Conservation (phyloP, 2,329 filamentous ascomycete species). For the Blastomyces gilchristii region DNA sequence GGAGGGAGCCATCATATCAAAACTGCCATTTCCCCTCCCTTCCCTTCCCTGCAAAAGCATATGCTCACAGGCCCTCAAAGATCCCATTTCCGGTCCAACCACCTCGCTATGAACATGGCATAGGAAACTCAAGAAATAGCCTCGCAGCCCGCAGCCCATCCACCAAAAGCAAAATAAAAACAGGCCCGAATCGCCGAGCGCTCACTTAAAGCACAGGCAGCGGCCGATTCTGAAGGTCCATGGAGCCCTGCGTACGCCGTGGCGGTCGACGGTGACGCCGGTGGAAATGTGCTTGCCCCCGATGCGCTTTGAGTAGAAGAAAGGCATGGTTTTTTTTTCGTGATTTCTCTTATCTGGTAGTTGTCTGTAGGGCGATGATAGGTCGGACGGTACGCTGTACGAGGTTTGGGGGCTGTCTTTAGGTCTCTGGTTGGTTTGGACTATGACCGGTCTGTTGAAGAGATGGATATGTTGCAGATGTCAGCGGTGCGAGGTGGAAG, state of each 20-base stretch:
- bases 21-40: background rate
- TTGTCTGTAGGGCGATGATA: background rate
- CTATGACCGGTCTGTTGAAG: background rate
- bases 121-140: background rate
- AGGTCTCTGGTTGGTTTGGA: background rate
- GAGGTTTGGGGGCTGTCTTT: background rate
- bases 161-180: background rate
- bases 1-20: background rate
- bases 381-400: background rate
- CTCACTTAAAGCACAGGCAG: conserved; percentile 45
- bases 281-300: conserved; percentile 35
- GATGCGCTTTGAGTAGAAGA: conserved; percentile 30
- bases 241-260: conserved; percentile 42
- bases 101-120: background rate
- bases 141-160: background rate
- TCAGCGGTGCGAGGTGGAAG: background rate
- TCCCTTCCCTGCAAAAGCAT: background rate
- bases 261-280: conserved; percentile 42
- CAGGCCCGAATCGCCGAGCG: background rate
- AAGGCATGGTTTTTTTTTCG: conserved; percentile 19
- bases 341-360: background rate
- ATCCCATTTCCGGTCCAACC: background rate
- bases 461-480: background rate
- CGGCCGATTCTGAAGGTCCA: conserved; percentile 42
- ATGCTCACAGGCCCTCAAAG: too few species aligned